Conservation (phyloP, 768 basidiomycete genomes). For the Wakefieldia striispora region DNA sequence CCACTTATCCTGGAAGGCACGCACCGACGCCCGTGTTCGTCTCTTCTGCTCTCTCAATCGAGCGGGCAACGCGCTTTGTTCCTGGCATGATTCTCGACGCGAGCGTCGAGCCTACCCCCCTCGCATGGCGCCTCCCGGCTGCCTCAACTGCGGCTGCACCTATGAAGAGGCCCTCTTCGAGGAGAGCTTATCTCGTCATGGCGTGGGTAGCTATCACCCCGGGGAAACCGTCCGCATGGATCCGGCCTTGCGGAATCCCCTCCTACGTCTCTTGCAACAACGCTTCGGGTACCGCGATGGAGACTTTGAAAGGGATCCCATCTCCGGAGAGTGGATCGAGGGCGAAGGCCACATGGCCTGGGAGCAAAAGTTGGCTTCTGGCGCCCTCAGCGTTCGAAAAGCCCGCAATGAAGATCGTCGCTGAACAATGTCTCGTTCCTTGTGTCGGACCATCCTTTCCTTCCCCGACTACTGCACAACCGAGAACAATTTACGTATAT, state of each 20-base stretch:
- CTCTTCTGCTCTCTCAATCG: conserved; percentile 81
- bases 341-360: conserved; percentile 63
- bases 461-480: conserved; percentile 11
- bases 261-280: conserved; percentile 66
- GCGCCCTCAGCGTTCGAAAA: conserved; percentile 36
- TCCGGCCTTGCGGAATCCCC: conserved; percentile 77
- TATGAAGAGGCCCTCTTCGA: conserved; percentile 85
- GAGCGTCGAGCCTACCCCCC: conserved; percentile 78
- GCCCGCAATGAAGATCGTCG: conserved; percentile 39
- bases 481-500: conserved; percentile 25
- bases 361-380: conserved; percentile 54
- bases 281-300: conserved; percentile 82
- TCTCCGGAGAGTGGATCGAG: conserved; percentile 63
- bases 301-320: conserved; percentile 74
- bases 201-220: conserved; percentile 78
- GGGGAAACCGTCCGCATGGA: conserved; percentile 89
- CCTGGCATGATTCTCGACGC: conserved; percentile 87
- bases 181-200: conserved; percentile 75
- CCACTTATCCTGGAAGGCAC: conserved; percentile 62
- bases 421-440: conserved; percentile 14
- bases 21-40: conserved; percentile 70
- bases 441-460: conserved; percentile 1
- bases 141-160: conserved; percentile 85
- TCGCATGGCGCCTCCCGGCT: conserved; percentile 73
- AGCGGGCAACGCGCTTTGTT: conserved; percentile 84